These are phyloP conservation scores for Teunomyces atbi DNA, from an alignment of 805 yeast genomes.

Conservation along the genomic window DNA sequence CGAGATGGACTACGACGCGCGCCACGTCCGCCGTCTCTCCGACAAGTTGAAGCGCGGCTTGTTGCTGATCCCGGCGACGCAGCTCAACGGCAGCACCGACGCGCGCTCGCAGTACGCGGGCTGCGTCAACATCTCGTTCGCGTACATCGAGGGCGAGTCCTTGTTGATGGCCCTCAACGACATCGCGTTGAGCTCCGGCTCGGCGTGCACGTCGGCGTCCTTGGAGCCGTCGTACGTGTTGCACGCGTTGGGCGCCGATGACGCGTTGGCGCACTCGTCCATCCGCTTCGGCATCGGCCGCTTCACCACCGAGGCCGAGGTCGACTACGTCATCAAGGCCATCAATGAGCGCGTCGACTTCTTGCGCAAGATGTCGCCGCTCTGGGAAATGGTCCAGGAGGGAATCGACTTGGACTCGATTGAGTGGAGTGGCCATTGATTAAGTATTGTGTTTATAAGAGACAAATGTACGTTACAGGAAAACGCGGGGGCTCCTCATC, in stretches of 20 bases:
- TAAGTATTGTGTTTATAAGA: neutral
- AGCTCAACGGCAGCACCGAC: conserved; percentile 77
- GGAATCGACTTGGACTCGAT: conserved; percentile 92
- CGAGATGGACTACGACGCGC: conserved; percentile 73
- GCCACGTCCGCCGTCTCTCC: conserved; percentile 70
- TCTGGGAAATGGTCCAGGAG: conserved; percentile 99
- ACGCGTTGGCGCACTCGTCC: conserved; percentile 97
- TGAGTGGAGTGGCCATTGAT: conserved; percentile 94
- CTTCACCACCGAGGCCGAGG: conserved; percentile 93
- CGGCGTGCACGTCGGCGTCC: conserved; percentile 98
- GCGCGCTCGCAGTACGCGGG: conserved; percentile 64
- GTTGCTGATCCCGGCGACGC: conserved; percentile 81
- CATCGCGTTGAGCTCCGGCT: conserved; percentile 92
- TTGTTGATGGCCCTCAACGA: conserved; percentile 96
- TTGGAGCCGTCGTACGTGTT: conserved; percentile 96
- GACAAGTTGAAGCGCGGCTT: conserved; percentile 70
- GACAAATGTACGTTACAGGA: neutral
- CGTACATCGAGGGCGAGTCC: conserved; percentile 97
- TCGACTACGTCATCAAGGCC: conserved; percentile 89
- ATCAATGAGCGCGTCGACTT: conserved; percentile 86
- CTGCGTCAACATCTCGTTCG: conserved; percentile 95
- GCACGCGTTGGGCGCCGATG: conserved; percentile 97
- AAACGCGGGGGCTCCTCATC: too few species aligned
- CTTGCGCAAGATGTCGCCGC: conserved; percentile 87
- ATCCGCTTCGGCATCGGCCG: conserved; percentile 97